These are phyloP conservation scores for Angomonas deanei DNA, from an alignment of 208 protist species.

Conservation along the genomic window DNA sequence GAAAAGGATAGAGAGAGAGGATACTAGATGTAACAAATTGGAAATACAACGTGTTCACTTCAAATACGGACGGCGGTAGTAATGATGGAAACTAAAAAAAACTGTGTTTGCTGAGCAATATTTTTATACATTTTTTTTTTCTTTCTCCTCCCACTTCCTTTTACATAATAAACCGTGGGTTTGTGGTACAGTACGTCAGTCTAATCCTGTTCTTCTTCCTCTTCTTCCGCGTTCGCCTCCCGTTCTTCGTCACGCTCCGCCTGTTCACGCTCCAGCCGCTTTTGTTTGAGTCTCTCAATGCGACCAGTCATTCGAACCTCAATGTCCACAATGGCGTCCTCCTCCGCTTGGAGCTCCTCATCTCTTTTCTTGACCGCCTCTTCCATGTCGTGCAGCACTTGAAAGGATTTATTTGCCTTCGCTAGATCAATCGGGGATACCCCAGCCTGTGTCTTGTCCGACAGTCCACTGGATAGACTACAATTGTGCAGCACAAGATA, in stretches of 20 bases:
- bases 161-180: background rate
- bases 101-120: too few species aligned
- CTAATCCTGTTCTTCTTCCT: conserved; percentile 4
- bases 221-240: conserved; percentile 36
- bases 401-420: conserved; percentile 33
- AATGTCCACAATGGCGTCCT: conserved; percentile 15
- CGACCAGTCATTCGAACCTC: conserved; percentile 36
- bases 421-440: conserved; percentile 38
- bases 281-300: conserved; percentile 24
- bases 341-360: conserved; percentile 2
- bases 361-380: background rate
- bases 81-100: too few species aligned
- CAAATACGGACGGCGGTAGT: too few species aligned
- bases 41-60: too few species aligned
- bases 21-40: too few species aligned
- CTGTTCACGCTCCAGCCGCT: conserved; percentile 20
- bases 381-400: background rate
- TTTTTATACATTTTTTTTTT: too few species aligned
- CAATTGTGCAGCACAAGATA: conserved; percentile 57
- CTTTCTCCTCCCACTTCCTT: too few species aligned
- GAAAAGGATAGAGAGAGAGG: too few species aligned
- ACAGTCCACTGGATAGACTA: background rate
- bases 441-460: conserved; percentile 5
- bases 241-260: conserved; percentile 9
- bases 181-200: background rate